Evolutionary conservation across 306 rosid species (phyloP), one percentile per base, ranked within the genome.

Genomic region (Acacia acuminata): DNA sequence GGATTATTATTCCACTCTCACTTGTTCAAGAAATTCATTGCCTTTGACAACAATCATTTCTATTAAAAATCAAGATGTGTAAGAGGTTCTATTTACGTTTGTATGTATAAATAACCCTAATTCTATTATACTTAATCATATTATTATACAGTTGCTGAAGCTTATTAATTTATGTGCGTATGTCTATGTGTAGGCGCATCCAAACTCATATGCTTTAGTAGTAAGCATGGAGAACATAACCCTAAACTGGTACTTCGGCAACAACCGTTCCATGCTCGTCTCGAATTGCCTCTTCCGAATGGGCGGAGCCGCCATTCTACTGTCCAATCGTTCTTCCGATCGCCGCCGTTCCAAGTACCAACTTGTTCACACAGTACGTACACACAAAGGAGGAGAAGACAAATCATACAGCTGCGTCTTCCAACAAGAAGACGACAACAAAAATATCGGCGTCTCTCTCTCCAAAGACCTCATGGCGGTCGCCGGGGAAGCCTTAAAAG

Each of bases 221-320:
- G 98, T 94, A 0, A 92, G 94, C 93, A 92, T 84, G 96, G 98
- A 92, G 89, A 94, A 92, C 87, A 91, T 94, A 42, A 94, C 98
- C 12, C 93, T 94, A 5, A 94, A 91, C 71, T 92, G 97, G 96
- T 94, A 91, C 81, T 82, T 87, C 16, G 98, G 98, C 60, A 94
- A 92, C 83, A 88, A 90, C 81, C 81, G 97, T 0, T 86, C 98
- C 3, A 94, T 94, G 96, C 85, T 94, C 5, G 92, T 94, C 50
- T 90, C 97, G 16, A 94, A 94, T 71, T 94, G 98, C 83, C 93
- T 94, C 42, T 94, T 94, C 16, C 88, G 98, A 58, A 56, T 92
- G 89, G 98, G 97, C 1, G 95, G 93, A 3, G 91, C 97, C 0
- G 97, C 97, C 32, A 80, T 94, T 16, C 93, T 94, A 14, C 92